These are phyloP conservation scores for Erysimum cheiri DNA, from an alignment of 441 rosid species.

Conservation along the genomic window DNA sequence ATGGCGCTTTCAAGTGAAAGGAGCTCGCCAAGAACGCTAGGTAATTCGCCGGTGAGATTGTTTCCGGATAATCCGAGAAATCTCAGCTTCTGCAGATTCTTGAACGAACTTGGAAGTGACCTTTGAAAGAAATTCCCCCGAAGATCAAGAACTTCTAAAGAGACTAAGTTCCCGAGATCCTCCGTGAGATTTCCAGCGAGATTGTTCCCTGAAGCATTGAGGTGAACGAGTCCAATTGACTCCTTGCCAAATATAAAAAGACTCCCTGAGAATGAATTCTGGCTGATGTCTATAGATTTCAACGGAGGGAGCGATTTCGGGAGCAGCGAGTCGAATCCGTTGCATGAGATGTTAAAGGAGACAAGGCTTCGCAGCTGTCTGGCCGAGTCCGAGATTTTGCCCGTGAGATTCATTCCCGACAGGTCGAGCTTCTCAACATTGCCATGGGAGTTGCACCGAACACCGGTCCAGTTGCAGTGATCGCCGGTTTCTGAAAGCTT, in stretches of 20 bases:
- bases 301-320: constrained; percentile 63
- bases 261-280: constrained; percentile 64
- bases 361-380: constrained; percentile 54
- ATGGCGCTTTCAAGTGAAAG: constrained; percentile 71
- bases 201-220: constrained; percentile 89
- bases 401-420: constrained; percentile 79
- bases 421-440: constrained; percentile 76
- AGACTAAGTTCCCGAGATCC: constrained; percentile 69
- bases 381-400: constrained; percentile 65
- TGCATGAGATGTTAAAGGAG: constrained; percentile 78
- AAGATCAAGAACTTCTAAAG: constrained; percentile 76
- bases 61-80: constrained; percentile 94
- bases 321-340: constrained; percentile 58
- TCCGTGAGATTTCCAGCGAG: constrained; percentile 75
- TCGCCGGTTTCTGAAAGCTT: constrained; percentile 45
- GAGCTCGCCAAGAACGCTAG: constrained; percentile 77
- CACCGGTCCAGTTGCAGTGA: constrained; percentile 90
- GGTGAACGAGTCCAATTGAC: constrained; percentile 55
- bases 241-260: constrained; percentile 66
- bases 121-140: constrained; percentile 89
- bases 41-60: constrained; percentile 79
- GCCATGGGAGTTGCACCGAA: constrained; percentile 69
- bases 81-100: constrained; percentile 71
- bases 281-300: constrained; percentile 70
- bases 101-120: constrained; percentile 67